phyloP scores from a whole-genome alignment of 441 rosid species.

The Croton laevigatus region DNA sequence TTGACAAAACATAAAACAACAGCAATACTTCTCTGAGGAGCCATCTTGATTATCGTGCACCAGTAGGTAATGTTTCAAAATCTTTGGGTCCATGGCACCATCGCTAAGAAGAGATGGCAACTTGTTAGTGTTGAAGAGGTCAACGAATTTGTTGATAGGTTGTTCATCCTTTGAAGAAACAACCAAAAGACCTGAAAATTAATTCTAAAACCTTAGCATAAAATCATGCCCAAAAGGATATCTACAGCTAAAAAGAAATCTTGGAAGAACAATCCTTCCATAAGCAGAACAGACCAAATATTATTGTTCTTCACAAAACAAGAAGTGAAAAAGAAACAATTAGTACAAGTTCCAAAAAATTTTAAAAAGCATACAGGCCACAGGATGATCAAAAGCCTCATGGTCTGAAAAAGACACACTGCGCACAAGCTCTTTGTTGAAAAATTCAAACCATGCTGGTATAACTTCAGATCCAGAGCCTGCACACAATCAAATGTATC shows the following conservation, averaged over 20 bases:
- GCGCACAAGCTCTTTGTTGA: constrained; percentile 74
- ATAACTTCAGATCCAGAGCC: constrained; percentile 69
- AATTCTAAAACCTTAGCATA: constrained; percentile 20
- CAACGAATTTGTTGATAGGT: constrained; percentile 75
- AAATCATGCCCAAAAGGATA: neutral
- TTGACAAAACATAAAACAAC: constrained; percentile 9
- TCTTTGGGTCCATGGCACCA: constrained; percentile 95
- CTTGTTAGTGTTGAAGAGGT: constrained; percentile 77
- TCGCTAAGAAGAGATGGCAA: constrained; percentile 85
- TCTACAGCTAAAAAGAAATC: constrained; percentile 9
- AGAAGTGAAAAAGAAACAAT: constrained; percentile 14
- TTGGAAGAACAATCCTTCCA: constrained; percentile 1
- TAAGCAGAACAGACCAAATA: constrained; percentile 17
- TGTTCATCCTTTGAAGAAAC: constrained; percentile 95
- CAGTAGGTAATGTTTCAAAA: constrained; percentile 79
- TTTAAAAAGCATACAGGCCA: constrained; percentile 74
- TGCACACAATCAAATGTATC: constrained; percentile 32
- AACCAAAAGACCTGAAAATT: constrained; percentile 80
- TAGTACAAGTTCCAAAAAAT: constrained; percentile 20
- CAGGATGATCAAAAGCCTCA: constrained; percentile 98
- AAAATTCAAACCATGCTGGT: constrained; percentile 88
- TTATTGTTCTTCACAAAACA: constrained; percentile 10
- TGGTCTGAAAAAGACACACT: constrained; percentile 84
- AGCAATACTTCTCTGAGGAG: constrained; percentile 65
- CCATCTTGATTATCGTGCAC: constrained; percentile 94